Percentiles rank a stretch among this genome's conserved stretches.
Conservation (phyloP, 257 asterid species). For the Solanum bulbocastanum region DNA sequence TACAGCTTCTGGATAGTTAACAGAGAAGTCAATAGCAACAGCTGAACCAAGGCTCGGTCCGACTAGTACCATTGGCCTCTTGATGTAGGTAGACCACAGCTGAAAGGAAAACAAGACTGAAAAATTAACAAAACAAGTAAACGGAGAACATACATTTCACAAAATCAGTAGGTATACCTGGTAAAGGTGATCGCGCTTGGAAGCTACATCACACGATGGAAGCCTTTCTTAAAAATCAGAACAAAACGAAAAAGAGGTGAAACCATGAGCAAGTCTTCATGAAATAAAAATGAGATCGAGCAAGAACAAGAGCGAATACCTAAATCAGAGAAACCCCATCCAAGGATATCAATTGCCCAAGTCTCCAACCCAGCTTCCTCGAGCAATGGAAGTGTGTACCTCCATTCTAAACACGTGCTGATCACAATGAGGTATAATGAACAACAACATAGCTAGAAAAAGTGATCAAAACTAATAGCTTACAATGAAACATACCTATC, state of each 20-base stretch:
- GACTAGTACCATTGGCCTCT: conserved; percentile 71
- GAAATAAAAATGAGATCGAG: neutral
- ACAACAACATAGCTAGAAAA: conserved; percentile 11
- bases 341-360: conserved; percentile 86
- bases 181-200: conserved; percentile 86
- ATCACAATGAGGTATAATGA: conserved; percentile 37
- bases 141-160: neutral
- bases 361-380: conserved; percentile 80
- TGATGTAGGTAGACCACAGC: conserved; percentile 71
- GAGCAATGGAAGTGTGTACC: conserved; percentile 70
- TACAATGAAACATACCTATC: conserved; percentile 52
- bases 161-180: conserved; percentile 31
- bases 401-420: conserved; percentile 98
- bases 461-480: neutral
- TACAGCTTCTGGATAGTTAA: conserved; percentile 77
- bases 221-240: conserved; percentile 37
- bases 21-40: conserved; percentile 65
- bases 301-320: conserved; percentile 19
- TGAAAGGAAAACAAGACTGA: conserved; percentile 3
- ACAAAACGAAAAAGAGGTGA: neutral
- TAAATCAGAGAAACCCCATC: conserved; percentile 96
- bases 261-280: neutral
- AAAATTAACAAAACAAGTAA: neutral
- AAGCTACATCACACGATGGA: conserved; percentile 61
- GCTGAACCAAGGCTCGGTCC: conserved; percentile 99